Evolutionary conservation across 768 basidiomycete genomes (phyloP), one percentile per base, ranked within the genome.

Genomic region (Botryobasidium botryosum): DNA sequence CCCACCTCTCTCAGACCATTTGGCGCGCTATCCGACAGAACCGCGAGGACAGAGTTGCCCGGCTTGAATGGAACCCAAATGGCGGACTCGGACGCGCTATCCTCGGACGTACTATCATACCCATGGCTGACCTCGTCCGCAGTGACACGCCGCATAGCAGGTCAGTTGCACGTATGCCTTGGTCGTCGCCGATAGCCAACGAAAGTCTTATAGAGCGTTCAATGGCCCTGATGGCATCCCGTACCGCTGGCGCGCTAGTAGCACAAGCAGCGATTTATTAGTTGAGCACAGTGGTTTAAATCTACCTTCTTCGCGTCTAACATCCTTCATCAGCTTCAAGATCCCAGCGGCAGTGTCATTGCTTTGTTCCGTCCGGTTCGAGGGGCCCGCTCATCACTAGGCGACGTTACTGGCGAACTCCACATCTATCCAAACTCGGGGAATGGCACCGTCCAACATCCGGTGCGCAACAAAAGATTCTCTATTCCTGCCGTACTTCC

Each of bases 1-100:
- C 83, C 20, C n/a, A n/a, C n/a, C n/a, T n/a, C n/a, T n/a, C n/a
- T n/a, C n/a, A n/a, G 18, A 56, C 55, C 7, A 66, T 87, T 46
- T 83, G 73, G 74, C 75, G 80, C 47, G 64, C 78, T n/a, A 77
- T 82, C 55, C 79, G 83, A 41, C 47, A 82, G 29, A 43, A 79
- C 64, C 83, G 79, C 58, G 83, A 86, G 64, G 84, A 88, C 59
- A 77, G 82, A 36, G 77, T 86, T 56, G 84, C 84, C 51, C 84
- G 77, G 64, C 72, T 87, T 43, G 85, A 88, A 61, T 88, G 84
- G 84, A 72, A 79, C 45, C 65, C 77, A 39, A 83, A 74, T 52
- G 84, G 83, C 49, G 77, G 79, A 46, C 76, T 87, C 41, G 84
- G 84, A 49, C 81, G 84, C 55, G 77, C 83, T 54, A 68, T 80